A percentile compares a stretch with the other conserved stretches of the same genome.
Evolutionary conservation across 345 rosid species (phyloP).

Genomic region (Schrenkiella parvula): DNA sequence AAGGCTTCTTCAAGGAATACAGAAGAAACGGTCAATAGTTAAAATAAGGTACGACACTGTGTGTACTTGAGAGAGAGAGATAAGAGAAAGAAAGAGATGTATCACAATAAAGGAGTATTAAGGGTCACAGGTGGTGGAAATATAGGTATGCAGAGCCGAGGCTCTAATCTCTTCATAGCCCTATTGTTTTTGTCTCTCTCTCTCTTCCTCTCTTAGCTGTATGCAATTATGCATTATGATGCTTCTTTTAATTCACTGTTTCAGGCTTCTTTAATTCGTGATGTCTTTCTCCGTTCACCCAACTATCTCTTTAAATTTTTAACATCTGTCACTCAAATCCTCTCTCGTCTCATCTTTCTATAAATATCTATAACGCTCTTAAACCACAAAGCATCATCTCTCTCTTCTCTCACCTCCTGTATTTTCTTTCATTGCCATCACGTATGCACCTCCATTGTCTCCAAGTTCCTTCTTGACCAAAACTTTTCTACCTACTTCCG

Average conservation of each 20-base stretch:
- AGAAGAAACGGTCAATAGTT: slow-evolving; percentile 20
- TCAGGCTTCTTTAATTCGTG: slow-evolving; percentile 26
- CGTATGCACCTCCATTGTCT: neutral
- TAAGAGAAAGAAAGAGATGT: slow-evolving; percentile 23
- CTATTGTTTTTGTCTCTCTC: slow-evolving; percentile 22
- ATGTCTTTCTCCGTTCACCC: slow-evolving; percentile 23
- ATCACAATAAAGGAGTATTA: slow-evolving; percentile 34
- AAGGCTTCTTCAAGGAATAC: slow-evolving; percentile 19
- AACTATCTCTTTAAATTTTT: slow-evolving; percentile 22
- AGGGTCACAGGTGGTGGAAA: slow-evolving; percentile 39
- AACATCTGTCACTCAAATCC: neutral
- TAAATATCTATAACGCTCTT: slow-evolving; percentile 14
- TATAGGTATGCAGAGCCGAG: slow-evolving; percentile 40
- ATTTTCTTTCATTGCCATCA: neutral
- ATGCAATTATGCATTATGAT: slow-evolving; percentile 33
- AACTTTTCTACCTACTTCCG: neutral
- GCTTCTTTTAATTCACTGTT: slow-evolving; percentile 38
- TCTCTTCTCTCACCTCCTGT: neutral
- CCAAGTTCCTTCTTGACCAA: neutral
- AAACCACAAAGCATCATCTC: slow-evolving; percentile 3
- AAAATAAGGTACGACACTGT: slow-evolving; percentile 21
- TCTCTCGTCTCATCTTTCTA: slow-evolving; percentile 18
- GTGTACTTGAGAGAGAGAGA: slow-evolving; percentile 6
- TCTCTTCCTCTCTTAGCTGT: slow-evolving; percentile 45
- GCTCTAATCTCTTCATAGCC: slow-evolving; percentile 39